Conservation (phyloP, 192 early-diverging fungal species). For the Diversispora eburnea region DNA sequence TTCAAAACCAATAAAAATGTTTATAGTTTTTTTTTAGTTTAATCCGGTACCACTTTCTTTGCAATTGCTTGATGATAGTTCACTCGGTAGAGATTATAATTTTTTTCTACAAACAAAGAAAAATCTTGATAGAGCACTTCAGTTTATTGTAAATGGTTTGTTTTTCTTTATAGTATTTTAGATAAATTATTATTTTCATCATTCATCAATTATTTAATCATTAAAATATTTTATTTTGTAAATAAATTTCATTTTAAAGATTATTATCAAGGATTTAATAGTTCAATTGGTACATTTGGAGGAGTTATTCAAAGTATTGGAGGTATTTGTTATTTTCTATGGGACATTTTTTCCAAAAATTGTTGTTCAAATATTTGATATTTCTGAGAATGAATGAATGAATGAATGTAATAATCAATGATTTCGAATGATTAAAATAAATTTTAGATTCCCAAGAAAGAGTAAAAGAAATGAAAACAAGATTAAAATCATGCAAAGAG, state of each 20-base stretch:
- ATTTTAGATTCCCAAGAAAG: conserved; percentile 55
- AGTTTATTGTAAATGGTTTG: conserved; percentile 65
- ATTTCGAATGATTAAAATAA: neutral
- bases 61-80: conserved; percentile 72
- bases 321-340: conserved; percentile 32
- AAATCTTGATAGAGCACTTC: conserved; percentile 63
- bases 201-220: no score
- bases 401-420: no score
- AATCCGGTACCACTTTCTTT: conserved; percentile 72
- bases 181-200: neutral
- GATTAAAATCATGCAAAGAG: conserved; percentile 62
- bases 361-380: neutral
- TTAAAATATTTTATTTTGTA: neutral
- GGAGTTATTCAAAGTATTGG: conserved; percentile 70
- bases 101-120: conserved; percentile 57
- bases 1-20: neutral
- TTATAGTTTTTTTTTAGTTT: conserved; percentile 42
- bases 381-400: no score
- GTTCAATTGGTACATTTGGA: conserved; percentile 77
- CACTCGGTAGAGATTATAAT: conserved; percentile 61
- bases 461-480: conserved; percentile 58
- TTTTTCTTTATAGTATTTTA: no score
- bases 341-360: neutral
- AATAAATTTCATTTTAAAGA: conserved; percentile 39
- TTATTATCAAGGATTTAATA: conserved; percentile 78